phyloP scores from a whole-genome alignment of 225 moss, liverwort and hornwort species.

The Rhytidiadelphus loreus region DNA sequence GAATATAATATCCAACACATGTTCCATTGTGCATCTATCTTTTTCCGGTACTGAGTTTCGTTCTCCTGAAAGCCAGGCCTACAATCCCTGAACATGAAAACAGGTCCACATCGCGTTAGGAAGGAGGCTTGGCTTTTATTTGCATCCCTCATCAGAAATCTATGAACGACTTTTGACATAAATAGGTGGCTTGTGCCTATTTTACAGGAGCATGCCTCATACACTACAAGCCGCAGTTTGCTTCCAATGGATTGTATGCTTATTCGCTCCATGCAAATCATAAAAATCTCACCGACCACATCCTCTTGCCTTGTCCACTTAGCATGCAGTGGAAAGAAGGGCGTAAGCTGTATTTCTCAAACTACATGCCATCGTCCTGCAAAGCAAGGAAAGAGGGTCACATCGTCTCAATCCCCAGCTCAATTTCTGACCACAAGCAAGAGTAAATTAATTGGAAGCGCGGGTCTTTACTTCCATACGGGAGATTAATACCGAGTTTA shows the following conservation, averaged over 20 bases:
- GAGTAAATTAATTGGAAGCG: neutral
- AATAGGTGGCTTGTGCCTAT: constrained; percentile 8
- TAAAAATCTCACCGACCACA: constrained; percentile 1
- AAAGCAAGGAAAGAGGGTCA: neutral
- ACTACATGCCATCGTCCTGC: neutral
- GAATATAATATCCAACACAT: neutral
- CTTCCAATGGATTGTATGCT: neutral
- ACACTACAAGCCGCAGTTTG: constrained; percentile 7
- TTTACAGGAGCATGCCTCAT: constrained; percentile 16
- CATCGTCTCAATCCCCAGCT: neutral
- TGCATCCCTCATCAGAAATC: neutral
- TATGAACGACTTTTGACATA: neutral
- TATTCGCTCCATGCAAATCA: constrained; percentile 21
- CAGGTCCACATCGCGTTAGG: neutral
- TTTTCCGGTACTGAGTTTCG: neutral
- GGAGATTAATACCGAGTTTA: neutral
- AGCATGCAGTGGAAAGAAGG: neutral
- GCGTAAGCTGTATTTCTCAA: neutral
- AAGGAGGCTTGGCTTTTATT: neutral
- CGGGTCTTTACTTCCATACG: neutral
- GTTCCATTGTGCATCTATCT: neutral
- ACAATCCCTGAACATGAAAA: neutral
- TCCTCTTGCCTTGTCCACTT: constrained; percentile 4
- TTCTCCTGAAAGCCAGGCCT: neutral
- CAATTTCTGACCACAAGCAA: neutral